Evolutionary conservation across 2,329 filamentous ascomycete species (phyloP), one percentile per base, ranked within the genome.

Genomic region (Fusarium pseudoanthophilum): DNA sequence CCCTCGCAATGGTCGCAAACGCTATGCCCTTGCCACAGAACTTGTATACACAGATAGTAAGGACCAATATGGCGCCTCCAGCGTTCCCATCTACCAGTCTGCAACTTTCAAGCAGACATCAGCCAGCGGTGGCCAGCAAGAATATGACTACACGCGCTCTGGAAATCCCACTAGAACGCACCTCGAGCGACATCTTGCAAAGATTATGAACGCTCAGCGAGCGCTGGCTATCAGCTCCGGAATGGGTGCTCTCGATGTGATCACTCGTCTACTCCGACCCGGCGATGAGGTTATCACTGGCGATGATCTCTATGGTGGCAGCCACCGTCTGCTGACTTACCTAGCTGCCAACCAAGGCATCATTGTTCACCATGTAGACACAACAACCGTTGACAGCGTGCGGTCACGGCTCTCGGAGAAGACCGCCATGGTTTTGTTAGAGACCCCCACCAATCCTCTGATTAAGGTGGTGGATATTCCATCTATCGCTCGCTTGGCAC

Each of bases 71-170:
- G 97, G 97, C 80, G 90, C 96, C 65, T 97, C 94, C 77, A 98
- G 95, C 83, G 92, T 97, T 78, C 96, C 96, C 60, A 98, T 99
- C 80, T 99, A 99, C 84, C 96, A 97, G 88, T 97, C 94, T 55
- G 97, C 96, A 55, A 99, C 96, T 42, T 99, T 99, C 87, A 99
- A 99, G 85, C 96, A 98, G 84, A 90, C 89, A 28, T 94, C 92
- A 24, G 92, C 93, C 71, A 88, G 84, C 51, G 94, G 93, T 67
- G 94, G 94, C 68, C 93, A 90, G 75, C 87, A 90, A 79, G 95
- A 98, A 83, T 99, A 98, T 84, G 96, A 99, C 86, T 99, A 99
- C 86, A 98, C 96, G 68, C 93, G 97, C 70, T 98, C 95, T 40
- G 96, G 96, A 64, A 99, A 99, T 82, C 96, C 96, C 24, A 99